A percentile compares a stretch with the other conserved stretches of the same genome.
Evolutionary conservation across 208 protist genomes (phyloP).

Genomic region (Acanthamoeba divionensis): DNA sequence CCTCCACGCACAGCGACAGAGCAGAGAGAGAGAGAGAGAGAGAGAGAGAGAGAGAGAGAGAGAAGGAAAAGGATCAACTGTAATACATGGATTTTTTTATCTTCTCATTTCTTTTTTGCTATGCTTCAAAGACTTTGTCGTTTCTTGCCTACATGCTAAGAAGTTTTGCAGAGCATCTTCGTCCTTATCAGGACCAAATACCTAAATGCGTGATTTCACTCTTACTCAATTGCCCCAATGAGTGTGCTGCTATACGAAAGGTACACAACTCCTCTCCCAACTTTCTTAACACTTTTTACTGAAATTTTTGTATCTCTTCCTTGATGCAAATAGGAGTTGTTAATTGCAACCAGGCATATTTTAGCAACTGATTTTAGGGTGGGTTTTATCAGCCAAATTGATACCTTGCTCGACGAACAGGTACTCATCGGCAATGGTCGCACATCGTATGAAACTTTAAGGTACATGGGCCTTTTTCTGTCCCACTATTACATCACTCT

Average conservation of each 20-base stretch:
- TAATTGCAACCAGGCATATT: constrained; percentile 82
- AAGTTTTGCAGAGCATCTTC: constrained; percentile 64
- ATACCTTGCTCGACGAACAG: constrained; percentile 78
- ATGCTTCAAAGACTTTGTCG: constrained; percentile 75
- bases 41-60: too few species aligned
- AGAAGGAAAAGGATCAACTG: neutral
- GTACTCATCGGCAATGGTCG: constrained; percentile 71
- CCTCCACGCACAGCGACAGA: neutral
- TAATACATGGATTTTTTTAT: neutral
- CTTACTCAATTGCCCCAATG: constrained; percentile 53
- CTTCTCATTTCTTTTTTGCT: neutral
- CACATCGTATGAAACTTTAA: constrained; percentile 74
- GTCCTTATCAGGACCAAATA: constrained; percentile 72
- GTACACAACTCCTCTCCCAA: neutral
- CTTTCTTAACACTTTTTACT: neutral
- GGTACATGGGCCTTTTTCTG: neutral
- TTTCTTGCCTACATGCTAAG: constrained; percentile 84
- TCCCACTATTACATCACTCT: neutral
- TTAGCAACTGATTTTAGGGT: constrained; percentile 79
- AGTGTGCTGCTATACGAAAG: constrained; percentile 38
- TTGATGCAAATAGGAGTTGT: constrained; percentile 72
- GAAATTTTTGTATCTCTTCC: neutral
- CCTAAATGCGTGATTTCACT: constrained; percentile 79
- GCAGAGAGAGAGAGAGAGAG: too few species aligned
- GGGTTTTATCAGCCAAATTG: constrained; percentile 77